Conservation (phyloP, 2,329 filamentous ascomycete species). For the Fusarium falciforme region DNA sequence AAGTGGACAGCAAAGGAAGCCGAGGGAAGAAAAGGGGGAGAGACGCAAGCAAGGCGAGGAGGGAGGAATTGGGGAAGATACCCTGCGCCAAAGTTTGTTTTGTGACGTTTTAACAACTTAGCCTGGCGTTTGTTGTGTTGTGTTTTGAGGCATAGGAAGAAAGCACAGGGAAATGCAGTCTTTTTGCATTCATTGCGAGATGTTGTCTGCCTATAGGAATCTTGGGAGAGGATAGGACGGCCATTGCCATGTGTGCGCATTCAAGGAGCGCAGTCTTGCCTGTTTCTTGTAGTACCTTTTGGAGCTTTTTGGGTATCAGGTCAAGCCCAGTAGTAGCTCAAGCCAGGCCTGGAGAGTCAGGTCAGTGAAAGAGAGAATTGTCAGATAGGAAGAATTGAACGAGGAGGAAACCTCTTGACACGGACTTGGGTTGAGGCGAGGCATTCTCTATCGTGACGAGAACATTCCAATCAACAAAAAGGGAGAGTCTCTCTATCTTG, state of each 20-base stretch:
- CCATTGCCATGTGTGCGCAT: neutral
- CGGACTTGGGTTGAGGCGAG: neutral
- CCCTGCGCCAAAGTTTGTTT: constrained; percentile 46
- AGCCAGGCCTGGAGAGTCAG: neutral
- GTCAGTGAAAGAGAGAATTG: neutral
- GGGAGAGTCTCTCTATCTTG: constrained; percentile 11
- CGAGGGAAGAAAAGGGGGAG: neutral
- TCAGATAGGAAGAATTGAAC: constrained; percentile 8
- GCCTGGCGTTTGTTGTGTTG: constrained; percentile 49
- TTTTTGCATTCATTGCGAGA: constrained; percentile 27
- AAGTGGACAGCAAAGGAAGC: constrained; percentile 2
- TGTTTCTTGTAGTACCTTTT: neutral
- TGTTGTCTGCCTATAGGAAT: constrained; percentile 6
- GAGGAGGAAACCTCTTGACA: constrained; percentile 12
- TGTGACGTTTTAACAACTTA: constrained; percentile 45
- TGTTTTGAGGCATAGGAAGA: constrained; percentile 37
- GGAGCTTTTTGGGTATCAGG: neutral
- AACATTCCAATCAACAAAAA: constrained; percentile 28
- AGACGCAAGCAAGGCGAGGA: constrained; percentile 22
- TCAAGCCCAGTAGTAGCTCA: neutral
- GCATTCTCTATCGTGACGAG: constrained; percentile 14
- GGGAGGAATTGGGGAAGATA: constrained; percentile 43
- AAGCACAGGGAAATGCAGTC: constrained; percentile 32
- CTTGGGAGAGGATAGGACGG: neutral
- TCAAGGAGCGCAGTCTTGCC: neutral